Evolutionary conservation across 2,329 filamentous ascomycete species (phyloP).

Genomic region (Elsinoe batatas): DNA sequence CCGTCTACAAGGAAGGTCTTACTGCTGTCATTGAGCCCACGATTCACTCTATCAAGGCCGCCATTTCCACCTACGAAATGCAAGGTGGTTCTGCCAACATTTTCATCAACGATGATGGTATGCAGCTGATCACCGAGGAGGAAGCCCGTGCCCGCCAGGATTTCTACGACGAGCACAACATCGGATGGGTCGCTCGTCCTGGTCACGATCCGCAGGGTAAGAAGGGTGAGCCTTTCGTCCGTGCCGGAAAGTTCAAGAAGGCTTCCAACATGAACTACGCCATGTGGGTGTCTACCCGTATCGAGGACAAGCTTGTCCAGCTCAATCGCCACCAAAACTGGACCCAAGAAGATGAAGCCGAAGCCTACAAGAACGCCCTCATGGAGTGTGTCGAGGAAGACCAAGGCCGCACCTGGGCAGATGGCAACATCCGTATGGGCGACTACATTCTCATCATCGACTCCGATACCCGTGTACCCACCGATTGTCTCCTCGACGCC

Average conservation of each 20-base stretch:
- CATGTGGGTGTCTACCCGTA: conserved; percentile 51
- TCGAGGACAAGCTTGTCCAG: conserved; percentile 56
- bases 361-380: conserved; percentile 54
- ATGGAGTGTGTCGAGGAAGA: conserved; percentile 54
- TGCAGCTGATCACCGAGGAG: conserved; percentile 48
- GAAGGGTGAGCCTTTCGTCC: conserved; percentile 42
- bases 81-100: conserved; percentile 57
- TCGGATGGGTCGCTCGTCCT: conserved; percentile 41
- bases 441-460: conserved; percentile 75
- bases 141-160: conserved; percentile 37
- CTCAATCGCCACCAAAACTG: conserved; percentile 51
- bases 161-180: conserved; percentile 42
- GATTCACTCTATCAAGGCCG: conserved; percentile 31
- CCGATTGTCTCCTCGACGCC: conserved; percentile 67
- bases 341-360: conserved; percentile 58
- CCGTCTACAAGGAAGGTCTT: conserved; percentile 35
- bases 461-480: conserved; percentile 68
- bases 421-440: conserved; percentile 75
- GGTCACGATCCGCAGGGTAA: conserved; percentile 43
- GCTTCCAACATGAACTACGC: conserved; percentile 67
- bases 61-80: conserved; percentile 43
- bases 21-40: conserved; percentile 31
- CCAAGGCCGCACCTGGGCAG: conserved; percentile 64
- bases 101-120: conserved; percentile 59
- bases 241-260: conserved; percentile 61